A percentile compares a stretch with the other conserved stretches of the same genome.
These are phyloP conservation scores for Casuarina cunninghamiana DNA, from an alignment of 306 rosid genomes.

Conservation along the genomic window DNA sequence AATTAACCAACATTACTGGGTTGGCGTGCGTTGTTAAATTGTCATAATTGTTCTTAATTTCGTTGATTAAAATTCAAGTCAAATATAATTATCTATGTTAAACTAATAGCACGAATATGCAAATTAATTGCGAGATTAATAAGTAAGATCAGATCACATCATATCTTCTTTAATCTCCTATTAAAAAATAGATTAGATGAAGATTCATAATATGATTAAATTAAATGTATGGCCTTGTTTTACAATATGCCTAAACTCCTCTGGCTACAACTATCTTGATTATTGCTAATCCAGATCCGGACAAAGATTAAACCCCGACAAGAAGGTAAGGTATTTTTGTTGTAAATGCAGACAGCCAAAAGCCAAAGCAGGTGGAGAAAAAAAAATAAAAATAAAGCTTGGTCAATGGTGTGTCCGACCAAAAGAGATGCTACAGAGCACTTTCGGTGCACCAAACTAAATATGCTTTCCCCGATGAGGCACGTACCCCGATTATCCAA, in stretches of 20 bases:
- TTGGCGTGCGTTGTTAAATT: no score
- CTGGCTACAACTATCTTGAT: neutral
- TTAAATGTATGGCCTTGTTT: no score
- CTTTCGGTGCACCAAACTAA: conserved; percentile 30
- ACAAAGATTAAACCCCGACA: conserved; percentile 8
- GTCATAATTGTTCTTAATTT: no score
- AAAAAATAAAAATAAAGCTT: neutral
- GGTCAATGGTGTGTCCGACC: conserved; percentile 27
- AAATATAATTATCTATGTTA: no score
- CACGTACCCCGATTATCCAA: conserved; percentile 10
- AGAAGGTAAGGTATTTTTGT: neutral
- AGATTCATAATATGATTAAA: no score
- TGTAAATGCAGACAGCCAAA: conserved; percentile 10
- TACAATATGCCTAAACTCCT: neutral
- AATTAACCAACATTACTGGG: no score
- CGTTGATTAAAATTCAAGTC: no score
- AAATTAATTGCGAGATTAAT: no score
- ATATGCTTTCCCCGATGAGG: neutral
- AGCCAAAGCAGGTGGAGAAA: neutral
- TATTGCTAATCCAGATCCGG: neutral
- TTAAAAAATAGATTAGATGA: no score
- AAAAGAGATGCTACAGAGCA: conserved; percentile 7
- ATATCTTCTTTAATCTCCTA: neutral
- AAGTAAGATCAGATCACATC: no score
- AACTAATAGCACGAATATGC: no score